phyloP scores from a whole-genome alignment of 2,329 filamentous ascomycete species.

The Epichloe sylvatica region DNA sequence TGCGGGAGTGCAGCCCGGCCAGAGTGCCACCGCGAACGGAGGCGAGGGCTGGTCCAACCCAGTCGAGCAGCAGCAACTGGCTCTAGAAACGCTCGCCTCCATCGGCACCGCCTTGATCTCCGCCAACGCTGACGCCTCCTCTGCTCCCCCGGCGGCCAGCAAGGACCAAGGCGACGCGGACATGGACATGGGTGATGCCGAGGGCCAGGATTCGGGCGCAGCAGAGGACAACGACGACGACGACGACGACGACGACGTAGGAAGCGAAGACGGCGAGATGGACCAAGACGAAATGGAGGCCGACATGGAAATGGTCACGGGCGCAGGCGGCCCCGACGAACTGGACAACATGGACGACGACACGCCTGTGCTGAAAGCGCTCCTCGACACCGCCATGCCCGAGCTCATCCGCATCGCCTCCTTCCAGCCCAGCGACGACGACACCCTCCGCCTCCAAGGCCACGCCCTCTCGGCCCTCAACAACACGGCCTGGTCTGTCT shows the following conservation, averaged over 20 bases:
- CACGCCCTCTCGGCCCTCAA: slow-evolving; percentile 47
- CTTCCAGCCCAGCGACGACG: slow-evolving; percentile 26
- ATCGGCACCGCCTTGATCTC: slow-evolving; percentile 47
- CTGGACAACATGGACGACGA: slow-evolving; percentile 33
- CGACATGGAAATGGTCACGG: slow-evolving; percentile 52
- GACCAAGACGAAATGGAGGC: slow-evolving; percentile 43
- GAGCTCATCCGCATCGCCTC: slow-evolving; percentile 34
- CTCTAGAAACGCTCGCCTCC: slow-evolving; percentile 48
- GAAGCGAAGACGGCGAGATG: slow-evolving; percentile 38
- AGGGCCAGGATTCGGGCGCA: slow-evolving; percentile 22
- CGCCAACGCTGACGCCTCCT: slow-evolving; percentile 25
- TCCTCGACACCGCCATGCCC: slow-evolving; percentile 22
- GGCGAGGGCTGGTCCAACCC: slow-evolving; percentile 25
- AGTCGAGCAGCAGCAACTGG: slow-evolving; percentile 36
- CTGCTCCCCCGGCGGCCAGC: slow-evolving; percentile 3
- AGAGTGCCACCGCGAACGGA: slow-evolving; percentile 15
- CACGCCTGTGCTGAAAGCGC: slow-evolving; percentile 36
- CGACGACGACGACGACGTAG: slow-evolving; percentile 22
- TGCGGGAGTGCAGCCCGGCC: slow-evolving; percentile 14
- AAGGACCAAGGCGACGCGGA: slow-evolving; percentile 23
- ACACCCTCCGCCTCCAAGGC: slow-evolving; percentile 31
- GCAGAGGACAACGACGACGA: slow-evolving; percentile 21
- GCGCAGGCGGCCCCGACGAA: slow-evolving; percentile 28
- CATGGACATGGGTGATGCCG: slow-evolving; percentile 23
- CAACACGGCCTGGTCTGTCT: slow-evolving; percentile 55